Evolutionary conservation across 345 rosid genomes (phyloP).

Genomic region (Viola odorata): DNA sequence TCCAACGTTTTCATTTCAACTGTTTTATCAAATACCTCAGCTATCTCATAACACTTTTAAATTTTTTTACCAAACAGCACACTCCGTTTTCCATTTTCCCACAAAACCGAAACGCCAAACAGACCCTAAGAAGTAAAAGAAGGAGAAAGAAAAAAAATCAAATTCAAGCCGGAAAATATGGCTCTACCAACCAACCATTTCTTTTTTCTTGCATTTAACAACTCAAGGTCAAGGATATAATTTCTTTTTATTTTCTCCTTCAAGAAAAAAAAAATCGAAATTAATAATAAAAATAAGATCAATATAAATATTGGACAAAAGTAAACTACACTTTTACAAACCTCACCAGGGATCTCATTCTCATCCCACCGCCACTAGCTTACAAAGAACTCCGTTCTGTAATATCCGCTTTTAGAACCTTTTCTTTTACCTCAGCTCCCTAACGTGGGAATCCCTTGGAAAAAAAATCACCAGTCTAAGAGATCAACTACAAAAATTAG

Average conservation of each 20-base stretch:
- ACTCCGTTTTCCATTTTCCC: too few relatives aligned
- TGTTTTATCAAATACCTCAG: too few relatives aligned
- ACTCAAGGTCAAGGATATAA: too few relatives aligned
- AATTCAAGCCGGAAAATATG: too few relatives aligned
- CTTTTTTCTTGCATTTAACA: too few relatives aligned
- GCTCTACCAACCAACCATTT: too few relatives aligned
- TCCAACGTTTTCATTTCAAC: too few relatives aligned
- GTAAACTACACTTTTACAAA: conserved; percentile 6
- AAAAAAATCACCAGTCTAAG: conserved; percentile 16
- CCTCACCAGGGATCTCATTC: conserved; percentile 14
- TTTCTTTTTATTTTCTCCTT: background rate
- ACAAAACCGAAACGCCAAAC: too few relatives aligned
- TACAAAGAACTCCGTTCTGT: conserved; percentile 12
- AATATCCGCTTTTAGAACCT: conserved; percentile 4
- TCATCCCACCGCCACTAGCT: conserved; percentile 7
- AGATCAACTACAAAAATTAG: conserved; percentile 16
- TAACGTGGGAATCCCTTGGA: conserved; percentile 14
- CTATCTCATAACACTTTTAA: too few relatives aligned
- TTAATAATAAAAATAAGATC: conserved; percentile 7
- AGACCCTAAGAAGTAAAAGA: too few relatives aligned
- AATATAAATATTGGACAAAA: background rate
- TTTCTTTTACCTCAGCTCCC: conserved; percentile 6
- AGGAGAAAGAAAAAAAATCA: too few relatives aligned
- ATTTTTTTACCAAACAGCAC: too few relatives aligned
- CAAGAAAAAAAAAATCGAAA: background rate